Percentiles rank a stretch among this genome's conserved stretches.
Conservation (phyloP, 2,329 filamentous ascomycete species). For the Apiospora pterosperma region DNA sequence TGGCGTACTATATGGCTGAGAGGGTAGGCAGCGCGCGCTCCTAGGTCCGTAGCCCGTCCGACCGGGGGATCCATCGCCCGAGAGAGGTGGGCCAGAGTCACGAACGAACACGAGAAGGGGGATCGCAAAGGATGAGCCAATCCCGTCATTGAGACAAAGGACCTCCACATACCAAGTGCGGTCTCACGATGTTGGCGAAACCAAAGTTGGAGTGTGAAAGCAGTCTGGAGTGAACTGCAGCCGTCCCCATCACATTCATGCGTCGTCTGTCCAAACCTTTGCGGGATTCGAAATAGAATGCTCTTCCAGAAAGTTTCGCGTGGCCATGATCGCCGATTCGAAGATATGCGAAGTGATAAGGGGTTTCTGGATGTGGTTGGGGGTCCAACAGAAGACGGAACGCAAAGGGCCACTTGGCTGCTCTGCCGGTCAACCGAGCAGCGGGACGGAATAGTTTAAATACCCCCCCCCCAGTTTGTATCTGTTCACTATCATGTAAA, state of each 20-base stretch:
- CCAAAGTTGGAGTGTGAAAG: not conserved
- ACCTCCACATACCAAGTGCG: not conserved
- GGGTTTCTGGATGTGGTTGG: not conserved
- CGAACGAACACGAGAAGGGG: not conserved
- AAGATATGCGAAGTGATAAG: not conserved
- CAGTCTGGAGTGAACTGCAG: not conserved
- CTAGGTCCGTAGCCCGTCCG: not conserved
- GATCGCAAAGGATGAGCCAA: not conserved
- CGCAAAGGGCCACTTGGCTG: not conserved
- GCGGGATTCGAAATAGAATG: not conserved
- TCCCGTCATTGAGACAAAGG: not conserved
- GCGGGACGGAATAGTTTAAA: not conserved
- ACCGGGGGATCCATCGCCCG: not conserved
- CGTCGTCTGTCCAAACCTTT: not conserved
- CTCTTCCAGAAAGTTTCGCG: not conserved
- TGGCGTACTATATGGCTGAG: not conserved
- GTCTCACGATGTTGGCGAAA: not conserved
- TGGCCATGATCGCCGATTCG: not conserved
- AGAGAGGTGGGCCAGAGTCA: not conserved
- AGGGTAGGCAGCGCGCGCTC: not conserved
- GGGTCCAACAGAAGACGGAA: not conserved
- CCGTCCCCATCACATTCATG: not conserved
- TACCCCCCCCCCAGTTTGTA: not conserved
- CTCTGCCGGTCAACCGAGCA: not conserved
- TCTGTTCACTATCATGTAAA: too few relatives aligned